Evolutionary conservation across 495 filamentous ascomycete genomes (phyloP).

Genomic region (Choiromyces venosus): DNA sequence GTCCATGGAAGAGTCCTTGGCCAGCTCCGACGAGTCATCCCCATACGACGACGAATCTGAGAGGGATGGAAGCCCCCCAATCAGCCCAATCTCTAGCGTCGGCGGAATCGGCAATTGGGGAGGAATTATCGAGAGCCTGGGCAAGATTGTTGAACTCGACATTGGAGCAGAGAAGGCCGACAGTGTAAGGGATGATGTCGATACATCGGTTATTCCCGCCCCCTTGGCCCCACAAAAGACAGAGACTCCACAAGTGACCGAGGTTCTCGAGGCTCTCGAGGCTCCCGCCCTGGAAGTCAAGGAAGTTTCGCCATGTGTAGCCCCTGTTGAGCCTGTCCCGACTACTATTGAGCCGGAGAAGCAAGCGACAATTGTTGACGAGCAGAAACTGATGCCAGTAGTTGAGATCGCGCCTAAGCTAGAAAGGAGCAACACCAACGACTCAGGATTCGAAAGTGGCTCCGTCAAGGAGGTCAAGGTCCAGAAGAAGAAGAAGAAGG

Average conservation of each 20-base stretch:
- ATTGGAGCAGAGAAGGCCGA: constrained; percentile 13
- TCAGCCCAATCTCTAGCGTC: constrained; percentile 33
- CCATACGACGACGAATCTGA: constrained; percentile 32
- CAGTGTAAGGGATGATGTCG: constrained; percentile 10
- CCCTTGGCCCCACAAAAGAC: constrained; percentile 2
- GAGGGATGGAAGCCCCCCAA: constrained; percentile 18
- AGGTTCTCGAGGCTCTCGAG: not conserved
- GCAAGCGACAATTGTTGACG: constrained; percentile 3
- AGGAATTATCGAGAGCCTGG: constrained; percentile 19
- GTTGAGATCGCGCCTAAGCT: constrained; percentile 12
- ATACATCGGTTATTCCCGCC: constrained; percentile 1
- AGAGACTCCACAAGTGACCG: constrained; percentile 7
- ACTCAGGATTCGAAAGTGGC: constrained; percentile 1
- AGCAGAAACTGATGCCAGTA: not conserved
- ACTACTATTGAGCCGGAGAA: constrained; percentile 3
- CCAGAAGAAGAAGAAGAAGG: constrained; percentile 36
- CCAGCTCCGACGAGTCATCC: constrained; percentile 31
- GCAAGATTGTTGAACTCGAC: constrained; percentile 27
- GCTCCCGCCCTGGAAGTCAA: not conserved
- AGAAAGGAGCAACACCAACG: constrained; percentile 1
- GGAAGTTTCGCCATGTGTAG: not conserved
- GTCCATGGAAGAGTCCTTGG: constrained; percentile 28
- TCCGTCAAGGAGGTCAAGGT: constrained; percentile 19
- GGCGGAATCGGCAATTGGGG: constrained; percentile 30
- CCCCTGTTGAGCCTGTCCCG: constrained; percentile 1